Conservation (phyloP, 2,329 filamentous ascomycete genomes). For the Sordariomycetes sp. region DNA sequence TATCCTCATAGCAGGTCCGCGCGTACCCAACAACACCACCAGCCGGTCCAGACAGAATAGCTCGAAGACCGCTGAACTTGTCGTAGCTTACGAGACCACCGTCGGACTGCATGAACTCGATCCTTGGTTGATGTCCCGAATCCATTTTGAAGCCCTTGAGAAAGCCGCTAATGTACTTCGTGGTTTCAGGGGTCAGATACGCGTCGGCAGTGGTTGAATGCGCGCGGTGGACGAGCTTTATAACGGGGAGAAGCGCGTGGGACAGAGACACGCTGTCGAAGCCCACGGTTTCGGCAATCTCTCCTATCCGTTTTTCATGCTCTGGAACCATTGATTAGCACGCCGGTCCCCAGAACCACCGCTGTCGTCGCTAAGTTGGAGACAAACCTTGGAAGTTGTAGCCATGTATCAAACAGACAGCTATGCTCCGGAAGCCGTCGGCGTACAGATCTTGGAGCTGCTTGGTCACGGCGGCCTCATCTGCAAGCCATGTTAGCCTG, state of each 20-base stretch:
- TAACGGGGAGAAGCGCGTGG: constrained; percentile 24
- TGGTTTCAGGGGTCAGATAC: constrained; percentile 69
- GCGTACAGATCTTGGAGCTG: constrained; percentile 51
- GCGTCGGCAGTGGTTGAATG: constrained; percentile 73
- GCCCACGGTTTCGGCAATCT: neutral
- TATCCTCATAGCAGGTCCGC: constrained; percentile 55
- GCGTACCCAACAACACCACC: constrained; percentile 70
- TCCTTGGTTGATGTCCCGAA: neutral
- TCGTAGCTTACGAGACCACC: constrained; percentile 16
- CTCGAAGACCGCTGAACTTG: constrained; percentile 38
- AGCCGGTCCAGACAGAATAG: constrained; percentile 64
- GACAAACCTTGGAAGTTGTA: constrained; percentile 55
- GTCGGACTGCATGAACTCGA: constrained; percentile 15
- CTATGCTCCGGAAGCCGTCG: constrained; percentile 52
- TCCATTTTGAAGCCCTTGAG: neutral
- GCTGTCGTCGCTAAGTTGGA: neutral
- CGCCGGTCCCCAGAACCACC: no score
- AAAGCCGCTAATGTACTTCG: constrained; percentile 49
- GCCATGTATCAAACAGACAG: constrained; percentile 61
- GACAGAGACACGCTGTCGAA: neutral
- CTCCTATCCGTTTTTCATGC: neutral
- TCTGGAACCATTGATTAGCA: neutral
- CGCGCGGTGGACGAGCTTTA: constrained; percentile 66
- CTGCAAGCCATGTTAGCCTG: neutral
- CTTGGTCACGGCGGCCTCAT: constrained; percentile 33